These are phyloP conservation scores for Solanum hybrid DNA, from an alignment of 305 asterid genomes.

Conservation along the genomic window DNA sequence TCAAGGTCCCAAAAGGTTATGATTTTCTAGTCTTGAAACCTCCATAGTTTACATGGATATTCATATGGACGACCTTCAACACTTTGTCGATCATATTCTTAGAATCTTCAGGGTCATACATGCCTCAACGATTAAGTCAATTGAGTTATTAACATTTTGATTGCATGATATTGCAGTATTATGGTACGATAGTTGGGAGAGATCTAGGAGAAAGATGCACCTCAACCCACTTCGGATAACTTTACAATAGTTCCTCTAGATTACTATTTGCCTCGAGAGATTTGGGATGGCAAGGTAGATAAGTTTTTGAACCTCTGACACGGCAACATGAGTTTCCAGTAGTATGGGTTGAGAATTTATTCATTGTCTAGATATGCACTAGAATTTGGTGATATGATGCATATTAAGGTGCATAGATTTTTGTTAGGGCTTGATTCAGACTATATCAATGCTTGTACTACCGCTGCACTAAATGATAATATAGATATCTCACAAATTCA, in stretches of 20 bases:
- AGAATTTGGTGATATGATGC: background rate
- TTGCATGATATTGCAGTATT: background rate
- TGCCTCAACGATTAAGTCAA: background rate
- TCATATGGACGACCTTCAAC: background rate
- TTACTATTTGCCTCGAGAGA: background rate
- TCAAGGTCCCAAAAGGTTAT: background rate
- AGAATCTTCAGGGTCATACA: background rate
- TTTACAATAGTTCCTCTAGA: background rate
- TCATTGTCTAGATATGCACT: background rate
- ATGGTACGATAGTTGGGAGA: background rate
- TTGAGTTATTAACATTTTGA: background rate
- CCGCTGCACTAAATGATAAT: background rate
- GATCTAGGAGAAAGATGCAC: background rate
- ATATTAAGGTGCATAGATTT: background rate
- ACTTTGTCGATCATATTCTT: background rate
- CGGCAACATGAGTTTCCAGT: background rate
- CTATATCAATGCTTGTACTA: background rate
- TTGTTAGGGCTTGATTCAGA: background rate
- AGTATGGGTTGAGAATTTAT: background rate
- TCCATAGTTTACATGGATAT: background rate
- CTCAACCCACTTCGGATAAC: too few species aligned
- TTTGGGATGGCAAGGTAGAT: background rate
- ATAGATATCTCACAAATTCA: too few species aligned
- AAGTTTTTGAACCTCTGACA: background rate
- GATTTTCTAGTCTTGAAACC: background rate